Evolutionary conservation across 2,329 filamentous ascomycete species (phyloP).

Genomic region (Aspergillus quadricinctus): DNA sequence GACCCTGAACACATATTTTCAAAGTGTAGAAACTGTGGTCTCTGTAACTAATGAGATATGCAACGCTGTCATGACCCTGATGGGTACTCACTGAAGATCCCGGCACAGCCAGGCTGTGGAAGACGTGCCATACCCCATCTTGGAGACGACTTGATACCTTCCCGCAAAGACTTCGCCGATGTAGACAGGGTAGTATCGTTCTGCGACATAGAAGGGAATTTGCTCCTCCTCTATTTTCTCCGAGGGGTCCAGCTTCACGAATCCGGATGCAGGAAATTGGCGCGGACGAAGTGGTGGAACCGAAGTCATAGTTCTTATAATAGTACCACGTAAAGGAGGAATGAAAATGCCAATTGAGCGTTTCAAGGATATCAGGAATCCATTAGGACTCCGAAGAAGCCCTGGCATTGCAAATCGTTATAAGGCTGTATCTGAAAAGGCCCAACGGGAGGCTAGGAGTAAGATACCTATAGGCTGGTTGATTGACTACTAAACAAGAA

Average conservation of each 20-base stretch:
- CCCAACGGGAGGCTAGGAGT: no score
- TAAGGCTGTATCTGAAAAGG: no score
- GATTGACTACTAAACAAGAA: no score
- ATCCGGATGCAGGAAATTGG: conserved; percentile 8
- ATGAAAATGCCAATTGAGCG: background rate
- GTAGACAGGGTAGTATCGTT: conserved; percentile 12
- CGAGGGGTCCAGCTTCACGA: conserved; percentile 4
- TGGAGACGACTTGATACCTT: conserved; percentile 18
- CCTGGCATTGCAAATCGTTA: no score
- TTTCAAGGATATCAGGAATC: background rate
- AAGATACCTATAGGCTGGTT: no score
- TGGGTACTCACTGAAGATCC: conserved; percentile 13
- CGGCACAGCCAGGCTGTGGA: conserved; percentile 21
- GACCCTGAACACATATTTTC: conserved; percentile 11
- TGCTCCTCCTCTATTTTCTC: conserved; percentile 11
- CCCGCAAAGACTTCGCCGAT: conserved; percentile 12
- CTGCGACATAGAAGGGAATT: conserved; percentile 7
- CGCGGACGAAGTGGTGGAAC: background rate
- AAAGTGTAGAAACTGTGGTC: conserved; percentile 2
- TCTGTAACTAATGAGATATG: background rate
- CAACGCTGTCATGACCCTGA: background rate
- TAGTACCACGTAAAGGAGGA: background rate
- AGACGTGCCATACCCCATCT: conserved; percentile 20
- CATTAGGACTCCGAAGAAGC: background rate
- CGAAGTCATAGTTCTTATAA: conserved; percentile 2